phyloP scores from a whole-genome alignment of 192 early-diverging fungal species.

The Glomus cerebriforme region DNA sequence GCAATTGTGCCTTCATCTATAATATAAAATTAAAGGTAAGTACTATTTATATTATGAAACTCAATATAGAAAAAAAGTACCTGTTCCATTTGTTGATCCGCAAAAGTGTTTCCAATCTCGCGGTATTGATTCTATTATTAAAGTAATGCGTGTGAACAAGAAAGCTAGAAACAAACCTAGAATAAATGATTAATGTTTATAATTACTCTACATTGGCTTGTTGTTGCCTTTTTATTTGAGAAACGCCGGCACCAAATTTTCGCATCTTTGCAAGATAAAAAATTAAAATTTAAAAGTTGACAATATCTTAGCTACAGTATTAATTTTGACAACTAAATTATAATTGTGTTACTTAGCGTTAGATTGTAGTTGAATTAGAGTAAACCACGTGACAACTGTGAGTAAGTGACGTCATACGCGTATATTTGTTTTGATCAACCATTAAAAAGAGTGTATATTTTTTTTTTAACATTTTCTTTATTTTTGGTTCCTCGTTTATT shows the following conservation, averaged over 20 bases:
- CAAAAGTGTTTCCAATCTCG: background rate
- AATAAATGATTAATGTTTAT: background rate
- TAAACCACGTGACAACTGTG: too few relatives aligned
- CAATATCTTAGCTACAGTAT: too few relatives aligned
- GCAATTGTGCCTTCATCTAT: slow-evolving; percentile 68
- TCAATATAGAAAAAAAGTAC: background rate
- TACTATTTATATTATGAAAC: background rate
- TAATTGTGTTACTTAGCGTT: too few relatives aligned
- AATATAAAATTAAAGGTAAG: background rate
- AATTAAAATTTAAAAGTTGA: background rate
- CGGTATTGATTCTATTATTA: background rate
- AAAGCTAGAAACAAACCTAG: background rate
- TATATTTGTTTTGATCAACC: background rate
- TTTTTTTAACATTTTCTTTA: too few relatives aligned
- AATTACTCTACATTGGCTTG: background rate
- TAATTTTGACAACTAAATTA: too few relatives aligned
- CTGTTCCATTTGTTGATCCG: background rate
- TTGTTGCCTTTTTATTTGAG: background rate
- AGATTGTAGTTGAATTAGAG: too few relatives aligned
- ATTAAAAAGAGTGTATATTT: too few relatives aligned
- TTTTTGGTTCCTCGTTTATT: too few relatives aligned
- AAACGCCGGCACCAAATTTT: background rate
- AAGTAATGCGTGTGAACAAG: background rate
- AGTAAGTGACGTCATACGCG: background rate
- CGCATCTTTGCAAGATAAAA: background rate